Base-by-base conservation (phyloP, 441 rosid genomes). In the Corymbia calophylla region DNA sequence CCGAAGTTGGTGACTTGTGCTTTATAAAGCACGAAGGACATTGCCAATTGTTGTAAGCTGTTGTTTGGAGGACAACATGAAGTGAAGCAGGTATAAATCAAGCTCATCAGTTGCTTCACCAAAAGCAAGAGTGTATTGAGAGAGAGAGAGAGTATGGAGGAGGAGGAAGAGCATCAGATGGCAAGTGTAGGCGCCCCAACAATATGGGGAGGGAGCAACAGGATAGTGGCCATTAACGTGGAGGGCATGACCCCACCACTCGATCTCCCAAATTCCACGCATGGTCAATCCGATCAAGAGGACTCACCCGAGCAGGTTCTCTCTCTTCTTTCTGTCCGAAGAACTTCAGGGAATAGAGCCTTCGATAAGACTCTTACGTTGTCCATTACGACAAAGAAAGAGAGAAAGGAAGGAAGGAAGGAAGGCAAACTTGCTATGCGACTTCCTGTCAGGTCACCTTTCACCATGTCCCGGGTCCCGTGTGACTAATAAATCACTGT, bases 171-270 rank as follows among this genome's bases (percentile, higher is more conserved):
- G 60, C 86, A 16, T 64, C 73, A 9, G 44, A 87, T 60, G 68
- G 91, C 86, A 5, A 88, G 13, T 81, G 92, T 27, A 15, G 88
- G 87, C 77, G 84, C 31, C 3, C 82, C 82, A 73, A 21, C n/a
- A 9, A 35, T 35, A 70, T 70, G 23, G 81, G 87, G 84, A 27
- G 92, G 90, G 15, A 93, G 94, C 93, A 91, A 92, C 88, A 94
- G 94, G 47, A 91, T 93, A 88, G 90, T 88, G 5, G 88, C 94
- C 19, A 32, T 91, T 44, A 44, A 89, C 86, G 85, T 90, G 16
- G 93, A 87, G 9, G 94, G 89, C 6, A 80, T 32, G 14, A 80
- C 88, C 9, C 90, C 88, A 11, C 87, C 88, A 39, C 35, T 19
- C n/a, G 53, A 51, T n/a, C 66, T 7, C 14, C 84, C 53, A 13